Base-by-base conservation (phyloP, 257 asterid genomes). In the Solanum chiquidenum region DNA sequence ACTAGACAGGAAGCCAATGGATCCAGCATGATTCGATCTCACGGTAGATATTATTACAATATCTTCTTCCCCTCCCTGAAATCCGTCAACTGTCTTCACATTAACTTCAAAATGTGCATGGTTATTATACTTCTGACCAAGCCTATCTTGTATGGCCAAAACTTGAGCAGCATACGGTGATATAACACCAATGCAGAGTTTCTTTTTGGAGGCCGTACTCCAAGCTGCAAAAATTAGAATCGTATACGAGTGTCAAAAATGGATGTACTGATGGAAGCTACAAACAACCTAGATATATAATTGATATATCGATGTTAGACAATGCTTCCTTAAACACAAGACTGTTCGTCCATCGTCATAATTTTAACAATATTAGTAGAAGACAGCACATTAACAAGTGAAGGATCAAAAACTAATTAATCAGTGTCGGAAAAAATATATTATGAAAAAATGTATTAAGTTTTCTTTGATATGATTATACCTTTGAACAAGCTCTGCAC, bases 111-210 rank as follows among this genome's bases (percentile, higher is more conserved):
- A 94, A 76, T 90, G 60, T 14, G 89, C 87, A 20, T 35, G 73
- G 46, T 91, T 91, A 55, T 90, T 87, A 25, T 85, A 90, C 87
- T 76, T 93, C 16, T 38, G 86, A 6, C 60, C 74, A 34, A 93
- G 89, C 84, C 75, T 92, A 40, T 89, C 89, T 58, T 88, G 89
- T 74, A 95, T 91, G 18, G 92, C 94, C 1, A 89, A 88, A 42
- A 94, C 96, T 92, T 95, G 98, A 58, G 98, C 93, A 31, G 95
- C 90, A 77, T 95, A 95, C 4, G 96, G 98, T 11, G 98, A 94
- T 66, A 93, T 90, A 87, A 95, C 91, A 58, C 98, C 98, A 33
- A 95, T 88, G 74, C 92, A 91, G 23, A 94, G 93, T 38, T 87
- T 87, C 87, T 86, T 88, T 31, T 90, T 85, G 6, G 94, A 91